These are phyloP conservation scores for Calonectria crousiana DNA, from an alignment of 2,329 filamentous ascomycete species.

Conservation along the genomic window DNA sequence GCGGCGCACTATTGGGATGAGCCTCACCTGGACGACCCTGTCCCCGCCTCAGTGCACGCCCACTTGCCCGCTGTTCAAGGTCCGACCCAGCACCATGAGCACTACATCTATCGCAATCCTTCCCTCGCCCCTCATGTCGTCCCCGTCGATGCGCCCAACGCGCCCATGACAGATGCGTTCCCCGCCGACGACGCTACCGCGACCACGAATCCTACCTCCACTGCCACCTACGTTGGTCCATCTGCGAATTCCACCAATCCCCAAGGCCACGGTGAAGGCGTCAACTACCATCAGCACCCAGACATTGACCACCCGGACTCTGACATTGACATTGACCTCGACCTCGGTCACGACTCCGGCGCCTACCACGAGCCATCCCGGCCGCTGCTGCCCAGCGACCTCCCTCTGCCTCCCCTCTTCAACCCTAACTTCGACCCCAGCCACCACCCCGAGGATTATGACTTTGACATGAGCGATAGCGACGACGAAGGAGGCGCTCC, in stretches of 20 bases:
- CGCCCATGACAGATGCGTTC: slow-evolving; percentile 37
- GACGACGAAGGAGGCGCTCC: slow-evolving; percentile 51
- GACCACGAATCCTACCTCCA: slow-evolving; percentile 18
- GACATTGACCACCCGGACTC: slow-evolving; percentile 8
- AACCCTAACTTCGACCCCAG: slow-evolving; percentile 23
- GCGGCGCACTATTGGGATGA: slow-evolving; percentile 36
- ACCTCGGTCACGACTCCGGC: not conserved
- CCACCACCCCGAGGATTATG: slow-evolving; percentile 40
- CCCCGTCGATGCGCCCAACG: slow-evolving; percentile 26
- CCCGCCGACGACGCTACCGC: slow-evolving; percentile 23
- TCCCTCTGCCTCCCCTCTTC: slow-evolving; percentile 20
- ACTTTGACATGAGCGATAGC: slow-evolving; percentile 51
- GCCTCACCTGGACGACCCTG: slow-evolving; percentile 26
- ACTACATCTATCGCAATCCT: slow-evolving; percentile 13
- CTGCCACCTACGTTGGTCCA: slow-evolving; percentile 14
- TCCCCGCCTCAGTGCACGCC: slow-evolving; percentile 20
- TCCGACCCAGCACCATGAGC: slow-evolving; percentile 21
- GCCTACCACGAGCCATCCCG: slow-evolving; percentile 22
- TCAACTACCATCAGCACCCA: slow-evolving; percentile 13
- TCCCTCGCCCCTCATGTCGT: slow-evolving; percentile 22
- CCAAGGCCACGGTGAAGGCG: slow-evolving; percentile 14
- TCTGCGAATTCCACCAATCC: slow-evolving; percentile 6
- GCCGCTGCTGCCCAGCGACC: slow-evolving; percentile 22
- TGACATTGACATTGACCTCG: slow-evolving; percentile 16
- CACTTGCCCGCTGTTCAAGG: slow-evolving; percentile 18